phyloP scores from a whole-genome alignment of 2,329 filamentous ascomycete species.

The Fusarium austroafricanum region DNA sequence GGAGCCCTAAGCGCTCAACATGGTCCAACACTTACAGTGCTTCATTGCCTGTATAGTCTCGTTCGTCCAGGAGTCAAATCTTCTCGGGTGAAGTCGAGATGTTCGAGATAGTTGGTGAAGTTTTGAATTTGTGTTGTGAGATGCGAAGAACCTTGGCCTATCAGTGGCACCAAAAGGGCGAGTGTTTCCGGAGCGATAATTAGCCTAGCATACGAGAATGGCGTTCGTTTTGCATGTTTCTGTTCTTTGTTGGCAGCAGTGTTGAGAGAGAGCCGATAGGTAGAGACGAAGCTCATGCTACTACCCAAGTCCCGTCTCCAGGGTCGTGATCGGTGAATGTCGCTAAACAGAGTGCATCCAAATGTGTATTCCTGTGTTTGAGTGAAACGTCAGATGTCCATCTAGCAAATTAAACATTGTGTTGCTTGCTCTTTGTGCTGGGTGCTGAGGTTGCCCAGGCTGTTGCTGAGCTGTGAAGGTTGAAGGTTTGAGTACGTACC shows the following conservation, averaged over 20 bases:
- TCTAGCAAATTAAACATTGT: accelerated
- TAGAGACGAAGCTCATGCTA: conserved; percentile 30
- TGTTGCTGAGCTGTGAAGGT: too few relatives aligned
- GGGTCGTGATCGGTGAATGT: not conserved
- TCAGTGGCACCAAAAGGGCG: not conserved
- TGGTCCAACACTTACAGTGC: conserved; percentile 53
- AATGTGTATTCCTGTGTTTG: not conserved
- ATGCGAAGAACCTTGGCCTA: not conserved
- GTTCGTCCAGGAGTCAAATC: not conserved
- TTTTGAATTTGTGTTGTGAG: not conserved
- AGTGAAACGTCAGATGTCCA: accelerated
- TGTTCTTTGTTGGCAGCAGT: not conserved
- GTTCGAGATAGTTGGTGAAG: not conserved
- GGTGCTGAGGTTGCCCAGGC: too few relatives aligned
- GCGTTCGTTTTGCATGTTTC: not conserved
- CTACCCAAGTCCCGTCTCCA: not conserved
- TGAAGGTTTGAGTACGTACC: not conserved
- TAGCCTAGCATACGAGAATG: not conserved
- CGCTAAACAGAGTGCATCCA: not conserved
- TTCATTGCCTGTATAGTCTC: conserved; percentile 38
- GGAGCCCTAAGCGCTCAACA: conserved; percentile 49
- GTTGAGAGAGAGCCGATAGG: not conserved
- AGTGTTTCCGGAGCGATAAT: accelerated
- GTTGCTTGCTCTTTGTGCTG: not conserved
- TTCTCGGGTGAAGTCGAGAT: not conserved